Conservation (phyloP, 1,284 basidiomycete genomes). For the Melampsora medusae region DNA sequence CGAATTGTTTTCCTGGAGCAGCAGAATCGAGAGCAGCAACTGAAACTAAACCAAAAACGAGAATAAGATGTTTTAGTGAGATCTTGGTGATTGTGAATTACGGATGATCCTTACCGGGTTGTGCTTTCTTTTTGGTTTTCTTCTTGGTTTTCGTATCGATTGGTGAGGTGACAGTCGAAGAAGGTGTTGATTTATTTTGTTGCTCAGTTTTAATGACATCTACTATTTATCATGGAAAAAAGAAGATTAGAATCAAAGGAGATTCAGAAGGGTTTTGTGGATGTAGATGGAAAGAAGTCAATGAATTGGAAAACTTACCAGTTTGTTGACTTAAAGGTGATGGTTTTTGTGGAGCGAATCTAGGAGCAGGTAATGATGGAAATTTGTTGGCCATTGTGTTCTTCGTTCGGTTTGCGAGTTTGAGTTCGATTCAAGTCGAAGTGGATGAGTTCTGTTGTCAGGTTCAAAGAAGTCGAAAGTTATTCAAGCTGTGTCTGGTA, state of each 20-base stretch:
- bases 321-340: conserved; percentile 35
- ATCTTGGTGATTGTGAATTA: too few relatives aligned
- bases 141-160: conserved; percentile 15
- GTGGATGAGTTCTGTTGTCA: too few relatives aligned
- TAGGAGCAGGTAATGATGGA: conserved; percentile 27
- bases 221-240: neutral
- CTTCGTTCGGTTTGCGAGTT: neutral
- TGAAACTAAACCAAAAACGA: neutral
- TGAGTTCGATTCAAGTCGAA: neutral
- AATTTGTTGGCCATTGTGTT: conserved; percentile 32
- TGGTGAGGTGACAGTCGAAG: neutral
- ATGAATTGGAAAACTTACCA: neutral
- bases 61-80: neutral
- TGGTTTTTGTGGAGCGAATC: conserved; percentile 40
- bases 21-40: neutral
- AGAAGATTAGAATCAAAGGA: neutral
- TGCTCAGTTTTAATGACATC: too few relatives aligned
- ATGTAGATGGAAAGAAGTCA: neutral
- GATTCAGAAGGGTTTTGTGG: neutral
- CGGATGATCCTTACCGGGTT: neutral
- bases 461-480: too few relatives aligned
- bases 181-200: too few relatives aligned
- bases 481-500: too few relatives aligned
- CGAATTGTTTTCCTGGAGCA: conserved; percentile 34
- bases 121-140: conserved; percentile 15